These are phyloP conservation scores for Smallanthus sonchifolius DNA, from an alignment of 129 eudicot genomes.

Conservation along the genomic window DNA sequence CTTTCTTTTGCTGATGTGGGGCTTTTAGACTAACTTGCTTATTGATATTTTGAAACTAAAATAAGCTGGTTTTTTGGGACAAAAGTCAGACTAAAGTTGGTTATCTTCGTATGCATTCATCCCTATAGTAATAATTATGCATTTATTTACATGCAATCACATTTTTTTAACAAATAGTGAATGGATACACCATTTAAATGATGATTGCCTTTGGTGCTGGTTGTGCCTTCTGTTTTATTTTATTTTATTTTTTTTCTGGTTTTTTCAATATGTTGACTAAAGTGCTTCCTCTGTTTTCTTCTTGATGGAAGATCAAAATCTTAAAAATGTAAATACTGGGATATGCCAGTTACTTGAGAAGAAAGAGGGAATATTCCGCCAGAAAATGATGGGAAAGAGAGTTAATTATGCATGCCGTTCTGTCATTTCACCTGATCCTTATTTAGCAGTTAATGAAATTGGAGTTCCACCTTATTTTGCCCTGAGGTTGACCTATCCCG, in stretches of 20 bases:
- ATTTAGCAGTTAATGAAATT: constrained; percentile 91
- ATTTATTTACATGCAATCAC: not conserved
- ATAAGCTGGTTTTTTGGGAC: not conserved
- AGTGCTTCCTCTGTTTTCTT: not conserved
- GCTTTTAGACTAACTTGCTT: not conserved
- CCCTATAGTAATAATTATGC: not conserved
- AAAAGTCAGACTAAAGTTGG: not conserved
- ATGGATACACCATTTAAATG: not conserved
- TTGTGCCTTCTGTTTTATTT: not conserved
- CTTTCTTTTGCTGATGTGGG: not conserved
- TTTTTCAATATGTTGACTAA: constrained; percentile 13
- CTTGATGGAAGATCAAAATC: constrained; percentile 45
- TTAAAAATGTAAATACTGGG: constrained; percentile 55
- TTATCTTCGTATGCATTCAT: not conserved
- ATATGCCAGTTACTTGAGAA: constrained; percentile 90
- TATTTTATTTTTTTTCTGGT: not conserved
- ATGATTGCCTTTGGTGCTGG: not conserved
- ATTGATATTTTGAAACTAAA: not conserved
- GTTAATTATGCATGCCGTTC: constrained; percentile 94
- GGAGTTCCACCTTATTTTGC: constrained; percentile 98
- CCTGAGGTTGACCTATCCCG: constrained; percentile 85
- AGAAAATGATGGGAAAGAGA: constrained; percentile 98
- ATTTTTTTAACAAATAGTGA: too few species aligned
- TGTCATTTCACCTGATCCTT: constrained; percentile 97
- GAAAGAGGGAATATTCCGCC: constrained; percentile 96